These are phyloP conservation scores for Suillus lakei DNA, from an alignment of 768 basidiomycete genomes.

Conservation along the genomic window DNA sequence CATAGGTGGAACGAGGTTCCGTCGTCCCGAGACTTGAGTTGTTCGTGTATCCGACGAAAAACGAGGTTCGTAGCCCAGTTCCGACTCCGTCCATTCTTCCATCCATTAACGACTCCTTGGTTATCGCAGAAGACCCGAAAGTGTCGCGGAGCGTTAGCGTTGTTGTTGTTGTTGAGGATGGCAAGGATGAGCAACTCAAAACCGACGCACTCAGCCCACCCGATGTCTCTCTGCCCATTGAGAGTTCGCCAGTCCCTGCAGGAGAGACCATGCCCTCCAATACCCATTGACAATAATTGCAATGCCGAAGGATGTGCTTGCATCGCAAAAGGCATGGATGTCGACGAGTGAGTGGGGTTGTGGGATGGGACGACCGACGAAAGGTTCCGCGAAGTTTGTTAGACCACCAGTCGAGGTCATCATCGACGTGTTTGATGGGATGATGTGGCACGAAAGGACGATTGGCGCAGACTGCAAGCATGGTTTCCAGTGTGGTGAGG, in stretches of 20 bases:
- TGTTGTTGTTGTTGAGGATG: slow-evolving; percentile 12
- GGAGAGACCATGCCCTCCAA: slow-evolving; percentile 36
- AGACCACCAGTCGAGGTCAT: slow-evolving; percentile 43
- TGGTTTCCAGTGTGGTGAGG: slow-evolving; percentile 44
- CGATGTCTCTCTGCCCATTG: slow-evolving; percentile 40
- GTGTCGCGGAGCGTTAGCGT: background rate
- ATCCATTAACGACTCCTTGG: slow-evolving; percentile 40
- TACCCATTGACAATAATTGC: slow-evolving; percentile 26
- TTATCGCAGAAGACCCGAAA: slow-evolving; percentile 28
- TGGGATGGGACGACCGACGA: background rate
- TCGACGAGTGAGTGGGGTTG: slow-evolving; percentile 27
- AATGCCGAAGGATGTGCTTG: slow-evolving; percentile 41
- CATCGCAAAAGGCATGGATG: slow-evolving; percentile 32
- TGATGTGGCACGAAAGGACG: slow-evolving; percentile 35
- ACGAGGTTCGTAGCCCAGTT: slow-evolving; percentile 21
- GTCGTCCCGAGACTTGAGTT: slow-evolving; percentile 14
- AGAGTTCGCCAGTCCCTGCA: slow-evolving; percentile 32
- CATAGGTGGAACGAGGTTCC: background rate
- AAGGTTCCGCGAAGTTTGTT: background rate
- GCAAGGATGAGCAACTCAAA: slow-evolving; percentile 43
- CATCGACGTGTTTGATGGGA: slow-evolving; percentile 9
- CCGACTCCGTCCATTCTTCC: slow-evolving; percentile 37
- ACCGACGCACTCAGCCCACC: slow-evolving; percentile 51
- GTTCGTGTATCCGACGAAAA: slow-evolving; percentile 14
- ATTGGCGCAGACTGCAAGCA: slow-evolving; percentile 34